Evolutionary conservation across 2,329 filamentous ascomycete species (phyloP), one percentile per base, ranked within the genome.

Genomic region (Aspergillus hortae): DNA sequence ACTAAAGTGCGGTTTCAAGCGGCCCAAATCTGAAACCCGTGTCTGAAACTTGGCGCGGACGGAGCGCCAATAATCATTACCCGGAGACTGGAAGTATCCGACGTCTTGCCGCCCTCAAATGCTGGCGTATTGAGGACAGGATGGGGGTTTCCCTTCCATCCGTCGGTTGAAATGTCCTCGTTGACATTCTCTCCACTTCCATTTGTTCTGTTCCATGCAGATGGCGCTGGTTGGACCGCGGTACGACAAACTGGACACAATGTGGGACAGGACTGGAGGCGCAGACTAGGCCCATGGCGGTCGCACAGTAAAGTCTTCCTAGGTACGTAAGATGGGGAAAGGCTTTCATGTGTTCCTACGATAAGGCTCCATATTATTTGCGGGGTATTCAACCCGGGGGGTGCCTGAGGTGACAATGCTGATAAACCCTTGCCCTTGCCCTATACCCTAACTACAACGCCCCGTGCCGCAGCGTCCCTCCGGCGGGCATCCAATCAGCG

Each of bases 351-450:
- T 23, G 23, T 23, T 23, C 23, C 23, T 23, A 6, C 23, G 23
- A 23, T 23, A 23, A 23, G 23, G 27, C 10, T 11, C 27, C 27
- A 30, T 30, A 30, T 30, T 30, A 30, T 30, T 30, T 30, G 27
- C 27, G 27, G 27, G 27, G 27, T 30, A 30, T 30, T 30, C 27
- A 30, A 30, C 6, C 27, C 10, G 27, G 7, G 25, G 25, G 17
- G 19, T 56, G 51, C 54, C 54, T 56, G 30, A 56, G 54, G 51
- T 41, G 25, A 23, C 30, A 40, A 2, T 2, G 32, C 5, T 21
- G 21, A 12, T 12, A 21, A 56, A 48, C 49, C 56, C 48, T 56
- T 52, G 51, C 56, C 56, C 58, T 57, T 53, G 44, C 58, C 58
- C 58, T 60, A 51, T 17, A 54, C 58, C 56, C 58, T 60, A 53